Evolutionary conservation across 805 yeast genomes (phyloP), one percentile per base, ranked within the genome.

Genomic region (Scheffersomyces spartinae): DNA sequence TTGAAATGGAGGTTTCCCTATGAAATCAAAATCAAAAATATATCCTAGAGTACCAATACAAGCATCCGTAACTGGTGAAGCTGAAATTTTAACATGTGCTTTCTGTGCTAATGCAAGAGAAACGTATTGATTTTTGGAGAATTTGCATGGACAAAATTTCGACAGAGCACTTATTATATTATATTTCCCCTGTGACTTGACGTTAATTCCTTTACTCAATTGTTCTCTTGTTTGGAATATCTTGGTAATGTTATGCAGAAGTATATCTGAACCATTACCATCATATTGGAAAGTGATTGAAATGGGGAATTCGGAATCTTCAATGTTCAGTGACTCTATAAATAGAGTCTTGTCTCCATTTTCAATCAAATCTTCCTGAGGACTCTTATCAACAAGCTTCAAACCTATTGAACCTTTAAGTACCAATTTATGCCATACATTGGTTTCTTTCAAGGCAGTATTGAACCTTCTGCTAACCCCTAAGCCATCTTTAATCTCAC

Each of bases 11-110:
- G 94, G 80, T 15, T 74, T 69, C 10, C 98, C 97, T 4, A 67
- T 55, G 26, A 78, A 60, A 1, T 64, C 50, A 30, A 86, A 61
- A 26, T 76, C 81, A 31, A 85, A 72, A 13, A 59, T 58, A 38
- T 62, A 71, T 0, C 96, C 98, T 6, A 84, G 75, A 23, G 85
- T 83, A 0, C 98, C 98, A 16, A 91, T 80, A 55, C 99, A 91
- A 25, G 78, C 71, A 41, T 88, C 97, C 14, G 72, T 60, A 3
- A 88, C 71, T 3, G 88, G 72, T 9, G 58, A 58, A 1, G 84
- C 71, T 2, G 37, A 23, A 9, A 71, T 60, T 3, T 43, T 42
- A 11, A 64, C 54, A 2, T 65, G 61, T 3, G 68, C 70, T 19
- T 35, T 26, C 2, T 45, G 45, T 1, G 65, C 68, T 8, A 45